These are phyloP conservation scores for Trametes maxima DNA, from an alignment of 768 basidiomycete species.

Conservation along the genomic window DNA sequence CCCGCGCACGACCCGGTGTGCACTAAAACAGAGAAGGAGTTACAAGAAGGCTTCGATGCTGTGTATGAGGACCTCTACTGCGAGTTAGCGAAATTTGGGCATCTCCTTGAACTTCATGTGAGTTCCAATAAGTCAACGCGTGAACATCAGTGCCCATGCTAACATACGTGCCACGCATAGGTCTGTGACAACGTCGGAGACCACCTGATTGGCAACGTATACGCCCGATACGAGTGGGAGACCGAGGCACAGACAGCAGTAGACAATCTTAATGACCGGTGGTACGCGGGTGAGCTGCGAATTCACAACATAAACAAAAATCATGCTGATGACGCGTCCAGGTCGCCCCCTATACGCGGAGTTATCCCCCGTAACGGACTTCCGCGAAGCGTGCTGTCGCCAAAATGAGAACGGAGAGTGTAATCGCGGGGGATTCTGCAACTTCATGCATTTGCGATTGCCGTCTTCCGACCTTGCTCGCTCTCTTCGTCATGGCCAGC, in stretches of 20 bases:
- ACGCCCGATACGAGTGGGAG: slow-evolving; percentile 98
- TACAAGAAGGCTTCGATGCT: slow-evolving; percentile 90
- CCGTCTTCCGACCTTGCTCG: slow-evolving; percentile 84
- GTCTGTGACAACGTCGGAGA: slow-evolving; percentile 99
- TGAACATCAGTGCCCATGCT: slow-evolving; percentile 3
- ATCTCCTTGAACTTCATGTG: slow-evolving; percentile 93
- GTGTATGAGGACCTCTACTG: slow-evolving; percentile 97
- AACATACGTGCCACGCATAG: slow-evolving; percentile 36
- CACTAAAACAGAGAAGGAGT: slow-evolving; percentile 83
- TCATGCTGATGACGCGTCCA: slow-evolving; percentile 32
- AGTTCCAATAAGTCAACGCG: slow-evolving; percentile 32
- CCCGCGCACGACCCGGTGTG: slow-evolving; percentile 92
- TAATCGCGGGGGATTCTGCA: slow-evolving; percentile 97
- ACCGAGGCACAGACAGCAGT: slow-evolving; percentile 94
- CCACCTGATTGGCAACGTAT: slow-evolving; percentile 96
- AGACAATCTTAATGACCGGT: slow-evolving; percentile 90
- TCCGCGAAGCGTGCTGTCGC: slow-evolving; percentile 97
- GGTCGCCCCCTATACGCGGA: slow-evolving; percentile 97
- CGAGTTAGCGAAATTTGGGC: slow-evolving; percentile 92
- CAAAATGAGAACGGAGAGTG: slow-evolving; percentile 99
- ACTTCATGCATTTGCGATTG: slow-evolving; percentile 96
- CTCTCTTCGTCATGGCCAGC: slow-evolving; percentile 79
- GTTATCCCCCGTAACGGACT: slow-evolving; percentile 96
- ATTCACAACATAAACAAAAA: not conserved
- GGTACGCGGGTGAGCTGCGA: slow-evolving; percentile 85